These are phyloP conservation scores for Penicillium fuscoglaucum DNA, from an alignment of 2,329 filamentous ascomycete genomes.

Conservation along the genomic window DNA sequence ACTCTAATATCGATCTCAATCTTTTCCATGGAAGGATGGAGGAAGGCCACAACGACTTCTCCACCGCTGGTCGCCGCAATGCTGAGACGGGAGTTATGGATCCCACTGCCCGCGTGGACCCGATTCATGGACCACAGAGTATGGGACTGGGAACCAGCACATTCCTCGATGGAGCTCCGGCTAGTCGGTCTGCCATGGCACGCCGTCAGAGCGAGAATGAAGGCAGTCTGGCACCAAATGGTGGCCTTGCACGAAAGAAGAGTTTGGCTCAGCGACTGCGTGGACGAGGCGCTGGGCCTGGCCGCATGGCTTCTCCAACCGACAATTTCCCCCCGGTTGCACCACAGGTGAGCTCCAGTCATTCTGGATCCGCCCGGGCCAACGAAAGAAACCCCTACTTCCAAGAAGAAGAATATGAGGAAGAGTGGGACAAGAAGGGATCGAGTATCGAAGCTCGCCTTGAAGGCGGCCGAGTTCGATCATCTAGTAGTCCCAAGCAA, in stretches of 20 bases:
- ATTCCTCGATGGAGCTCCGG: constrained; percentile 91
- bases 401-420: constrained; percentile 74
- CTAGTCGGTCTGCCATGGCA: constrained; percentile 75
- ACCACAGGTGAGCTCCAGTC: constrained; percentile 30
- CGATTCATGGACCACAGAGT: constrained; percentile 80
- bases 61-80: constrained; percentile 42
- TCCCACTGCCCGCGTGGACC: constrained; percentile 64
- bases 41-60: constrained; percentile 85
- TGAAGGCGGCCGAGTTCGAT: constrained; percentile 41
- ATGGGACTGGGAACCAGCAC: constrained; percentile 89
- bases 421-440: constrained; percentile 65
- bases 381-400: constrained; percentile 76
- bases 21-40: constrained; percentile 81
- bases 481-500: constrained; percentile 62
- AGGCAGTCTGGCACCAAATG: constrained; percentile 47
- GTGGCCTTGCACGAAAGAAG: constrained; percentile 84
- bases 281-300: constrained; percentile 60
- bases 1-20: constrained; percentile 77
- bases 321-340: constrained; percentile 42
- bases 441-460: constrained; percentile 53
- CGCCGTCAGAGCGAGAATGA: constrained; percentile 70
- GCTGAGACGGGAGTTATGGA: constrained; percentile 55
- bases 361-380: constrained; percentile 35
- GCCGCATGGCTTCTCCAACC: constrained; percentile 57
- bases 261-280: constrained; percentile 90